Conservation (phyloP, 2,329 filamentous ascomycete species). For the Trichoderma harzianum region DNA sequence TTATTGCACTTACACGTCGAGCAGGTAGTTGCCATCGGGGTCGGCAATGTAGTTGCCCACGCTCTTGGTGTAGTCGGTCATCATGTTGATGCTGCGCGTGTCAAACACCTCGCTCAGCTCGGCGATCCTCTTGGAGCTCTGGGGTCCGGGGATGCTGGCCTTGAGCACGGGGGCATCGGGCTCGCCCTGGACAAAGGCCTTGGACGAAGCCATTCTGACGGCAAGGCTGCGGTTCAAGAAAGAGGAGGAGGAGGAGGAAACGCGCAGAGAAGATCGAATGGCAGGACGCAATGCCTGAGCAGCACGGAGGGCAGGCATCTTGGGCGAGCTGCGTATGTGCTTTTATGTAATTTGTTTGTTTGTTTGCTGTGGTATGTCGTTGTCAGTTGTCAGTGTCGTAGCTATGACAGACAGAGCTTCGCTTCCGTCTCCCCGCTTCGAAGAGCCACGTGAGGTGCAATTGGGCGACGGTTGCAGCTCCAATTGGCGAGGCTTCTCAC, state of each 20-base stretch:
- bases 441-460: not conserved
- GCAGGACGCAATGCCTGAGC: slow-evolving; percentile 23
- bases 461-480: not conserved
- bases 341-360: not conserved
- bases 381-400: not conserved
- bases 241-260: slow-evolving; percentile 7
- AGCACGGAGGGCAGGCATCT: slow-evolving; percentile 31
- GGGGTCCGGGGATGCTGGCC: slow-evolving; percentile 70
- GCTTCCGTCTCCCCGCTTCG: not conserved
- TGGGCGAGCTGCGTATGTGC: not conserved
- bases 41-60: slow-evolving; percentile 78
- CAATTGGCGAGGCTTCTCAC: not conserved
- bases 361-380: not conserved
- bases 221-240: slow-evolving; percentile 25
- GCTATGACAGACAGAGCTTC: not conserved
- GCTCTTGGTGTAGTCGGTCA: slow-evolving; percentile 71
- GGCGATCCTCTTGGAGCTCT: slow-evolving; percentile 64
- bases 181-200: slow-evolving; percentile 46
- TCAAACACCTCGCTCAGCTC: slow-evolving; percentile 79
- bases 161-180: slow-evolving; percentile 51
- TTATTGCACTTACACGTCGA: slow-evolving; percentile 59
- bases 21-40: slow-evolving; percentile 65
- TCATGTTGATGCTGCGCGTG: slow-evolving; percentile 80
- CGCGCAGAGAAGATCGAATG: not conserved
- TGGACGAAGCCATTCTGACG: slow-evolving; percentile 32